Evolutionary conservation across 2,329 filamentous ascomycete species (phyloP).

Genomic region (Didymella exigua): DNA sequence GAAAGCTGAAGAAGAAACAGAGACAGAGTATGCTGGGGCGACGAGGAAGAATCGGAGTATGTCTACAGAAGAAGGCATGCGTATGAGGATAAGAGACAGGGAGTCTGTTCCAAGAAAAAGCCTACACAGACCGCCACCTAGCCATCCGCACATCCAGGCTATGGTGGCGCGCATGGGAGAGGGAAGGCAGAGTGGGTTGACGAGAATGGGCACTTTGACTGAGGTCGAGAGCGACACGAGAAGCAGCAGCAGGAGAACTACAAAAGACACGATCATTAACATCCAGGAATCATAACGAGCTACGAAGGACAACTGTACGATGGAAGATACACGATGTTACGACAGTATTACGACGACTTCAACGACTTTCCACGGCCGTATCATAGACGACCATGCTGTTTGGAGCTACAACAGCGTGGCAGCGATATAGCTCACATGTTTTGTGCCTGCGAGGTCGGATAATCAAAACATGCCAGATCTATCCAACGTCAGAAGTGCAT

Average conservation of each 20-base stretch:
- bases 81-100: constrained; percentile 24
- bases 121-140: constrained; percentile 21
- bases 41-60: constrained; percentile 28
- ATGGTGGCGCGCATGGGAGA: constrained; percentile 39
- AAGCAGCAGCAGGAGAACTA: constrained; percentile 16
- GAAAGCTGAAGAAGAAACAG: constrained; percentile 6
- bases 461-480: too few species aligned
- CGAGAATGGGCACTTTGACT: constrained; percentile 28
- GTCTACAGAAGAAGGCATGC: constrained; percentile 40
- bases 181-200: constrained; percentile 33
- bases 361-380: constrained; percentile 1
- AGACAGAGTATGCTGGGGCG: constrained; percentile 11
- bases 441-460: background rate
- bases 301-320: constrained; percentile 11
- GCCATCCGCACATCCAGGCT: constrained; percentile 37
- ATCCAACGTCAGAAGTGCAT: background rate
- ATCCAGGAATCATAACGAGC: constrained; percentile 17
- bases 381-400: background rate
- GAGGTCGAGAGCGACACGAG: constrained; percentile 3
- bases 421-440: too few species aligned
- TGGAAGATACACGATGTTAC: constrained; percentile 2
- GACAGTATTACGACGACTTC: background rate
- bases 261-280: constrained; percentile 32
- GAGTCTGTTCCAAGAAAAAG: constrained; percentile 8
- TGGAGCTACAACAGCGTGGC: background rate